phyloP scores from a whole-genome alignment of 2,329 filamentous ascomycete species.

The Purpureocillium takamizusanense region DNA sequence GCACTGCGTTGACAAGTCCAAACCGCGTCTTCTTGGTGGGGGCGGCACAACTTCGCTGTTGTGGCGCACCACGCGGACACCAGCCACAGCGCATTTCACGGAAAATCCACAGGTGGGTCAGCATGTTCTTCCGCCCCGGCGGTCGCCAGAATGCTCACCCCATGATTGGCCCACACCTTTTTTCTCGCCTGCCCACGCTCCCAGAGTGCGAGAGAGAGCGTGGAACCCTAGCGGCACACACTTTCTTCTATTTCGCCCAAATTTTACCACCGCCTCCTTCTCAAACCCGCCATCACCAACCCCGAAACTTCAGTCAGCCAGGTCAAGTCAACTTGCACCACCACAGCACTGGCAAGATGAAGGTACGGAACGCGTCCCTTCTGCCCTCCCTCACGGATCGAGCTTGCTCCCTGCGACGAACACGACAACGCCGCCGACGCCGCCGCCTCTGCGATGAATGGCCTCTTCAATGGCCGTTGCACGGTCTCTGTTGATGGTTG shows the following conservation, averaged over 20 bases:
- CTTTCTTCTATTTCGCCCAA: constrained; percentile 28
- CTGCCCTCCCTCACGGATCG: no score
- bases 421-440: no score
- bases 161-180: constrained; percentile 22
- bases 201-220: no score
- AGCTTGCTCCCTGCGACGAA: no score
- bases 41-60: no score
- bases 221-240: constrained; percentile 34
- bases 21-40: no score
- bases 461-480: no score
- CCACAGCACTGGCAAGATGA: constrained; percentile 37
- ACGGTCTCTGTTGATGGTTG: no score
- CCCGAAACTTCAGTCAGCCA: constrained; percentile 28
- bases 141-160: background rate
- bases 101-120: background rate
- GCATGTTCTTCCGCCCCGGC: constrained; percentile 15
- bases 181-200: no score
- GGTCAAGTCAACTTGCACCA: constrained; percentile 36
- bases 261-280: constrained; percentile 22
- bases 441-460: no score
- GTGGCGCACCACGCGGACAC: constrained; percentile 2
- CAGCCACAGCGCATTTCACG: no score
- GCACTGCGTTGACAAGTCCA: no score
- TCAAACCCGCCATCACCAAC: constrained; percentile 17
- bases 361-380: constrained; percentile 23